Percentiles rank a stretch among this genome's conserved stretches.
Conservation (phyloP, 257 asterid species). For the Paulownia fortunei region DNA sequence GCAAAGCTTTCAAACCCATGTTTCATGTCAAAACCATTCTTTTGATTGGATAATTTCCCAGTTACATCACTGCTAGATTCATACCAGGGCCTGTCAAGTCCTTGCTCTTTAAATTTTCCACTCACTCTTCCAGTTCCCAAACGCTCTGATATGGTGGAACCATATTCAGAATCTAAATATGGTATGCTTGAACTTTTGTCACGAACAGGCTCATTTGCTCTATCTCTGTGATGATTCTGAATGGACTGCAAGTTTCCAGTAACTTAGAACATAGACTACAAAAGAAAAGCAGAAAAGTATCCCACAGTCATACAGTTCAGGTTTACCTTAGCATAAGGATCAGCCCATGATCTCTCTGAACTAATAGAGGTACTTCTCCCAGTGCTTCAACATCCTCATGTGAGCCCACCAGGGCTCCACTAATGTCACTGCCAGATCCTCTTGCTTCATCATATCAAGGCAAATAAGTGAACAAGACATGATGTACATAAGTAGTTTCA, state of each 20-base stretch:
- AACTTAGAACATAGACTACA: constrained; percentile 6
- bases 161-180: constrained; percentile 48
- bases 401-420: too few relatives aligned
- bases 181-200: constrained; percentile 35
- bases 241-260: constrained; percentile 40
- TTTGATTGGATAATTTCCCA: constrained; percentile 44
- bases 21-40: constrained; percentile 50
- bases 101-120: constrained; percentile 46
- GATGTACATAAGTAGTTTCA: not conserved
- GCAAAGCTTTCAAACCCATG: constrained; percentile 46
- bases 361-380: too few relatives aligned
- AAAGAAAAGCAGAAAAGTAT: not conserved
- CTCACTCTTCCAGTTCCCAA: constrained; percentile 40
- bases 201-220: constrained; percentile 38
- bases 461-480: constrained; percentile 3
- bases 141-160: constrained; percentile 41
- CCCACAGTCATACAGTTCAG: not conserved
- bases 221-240: constrained; percentile 43
- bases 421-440: constrained; percentile 45
- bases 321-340: constrained; percentile 51
- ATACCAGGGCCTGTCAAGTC: constrained; percentile 51
- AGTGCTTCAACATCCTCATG: too few relatives aligned
- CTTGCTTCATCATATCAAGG: constrained; percentile 46
- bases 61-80: constrained; percentile 40
- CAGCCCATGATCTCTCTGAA: too few relatives aligned